Percentiles rank a stretch among this genome's conserved stretches.
phyloP scores from a whole-genome alignment of 306 rosid species.

The Casuarina glauca region DNA sequence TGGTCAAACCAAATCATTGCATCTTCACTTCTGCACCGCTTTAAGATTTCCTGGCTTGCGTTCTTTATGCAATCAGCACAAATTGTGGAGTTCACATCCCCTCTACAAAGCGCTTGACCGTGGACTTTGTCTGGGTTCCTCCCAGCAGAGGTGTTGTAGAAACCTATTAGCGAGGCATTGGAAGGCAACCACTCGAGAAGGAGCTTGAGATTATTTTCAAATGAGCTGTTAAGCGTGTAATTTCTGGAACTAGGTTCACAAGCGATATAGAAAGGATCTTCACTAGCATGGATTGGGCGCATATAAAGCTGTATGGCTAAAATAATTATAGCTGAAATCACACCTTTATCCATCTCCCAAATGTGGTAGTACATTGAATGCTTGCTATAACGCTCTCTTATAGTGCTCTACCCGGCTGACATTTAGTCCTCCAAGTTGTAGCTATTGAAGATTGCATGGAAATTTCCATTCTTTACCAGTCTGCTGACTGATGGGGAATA shows the following conservation, averaged over 20 bases:
- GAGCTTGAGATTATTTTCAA: conserved; percentile 41
- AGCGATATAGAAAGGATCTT: conserved; percentile 29
- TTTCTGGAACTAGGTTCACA: conserved; percentile 37
- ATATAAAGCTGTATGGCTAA: conserved; percentile 24
- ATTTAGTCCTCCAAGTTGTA: too few relatives aligned
- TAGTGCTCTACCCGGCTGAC: too few relatives aligned
- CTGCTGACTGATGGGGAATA: too few relatives aligned
- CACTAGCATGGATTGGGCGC: conserved; percentile 16
- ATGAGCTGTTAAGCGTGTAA: conserved; percentile 33
- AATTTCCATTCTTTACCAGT: too few relatives aligned
- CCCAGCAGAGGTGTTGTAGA: conserved; percentile 30
- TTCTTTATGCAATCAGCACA: conserved; percentile 46
- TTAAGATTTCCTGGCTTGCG: conserved; percentile 47
- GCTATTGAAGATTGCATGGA: too few relatives aligned
- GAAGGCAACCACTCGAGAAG: conserved; percentile 44
- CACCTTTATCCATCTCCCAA: conserved; percentile 16
- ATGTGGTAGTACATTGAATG: too few relatives aligned
- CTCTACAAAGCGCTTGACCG: conserved; percentile 67
- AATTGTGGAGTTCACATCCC: conserved; percentile 48
- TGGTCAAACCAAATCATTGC: conserved; percentile 63
- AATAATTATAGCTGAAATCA: conserved; percentile 23
- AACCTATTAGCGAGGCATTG: conserved; percentile 36
- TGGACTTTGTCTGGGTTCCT: conserved; percentile 31
- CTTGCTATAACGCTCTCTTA: not conserved
- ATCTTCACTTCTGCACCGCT: conserved; percentile 34